Percentiles rank a stretch among this genome's conserved stretches.
Evolutionary conservation across 305 asterid species (phyloP).

Genomic region (Vinca major): DNA sequence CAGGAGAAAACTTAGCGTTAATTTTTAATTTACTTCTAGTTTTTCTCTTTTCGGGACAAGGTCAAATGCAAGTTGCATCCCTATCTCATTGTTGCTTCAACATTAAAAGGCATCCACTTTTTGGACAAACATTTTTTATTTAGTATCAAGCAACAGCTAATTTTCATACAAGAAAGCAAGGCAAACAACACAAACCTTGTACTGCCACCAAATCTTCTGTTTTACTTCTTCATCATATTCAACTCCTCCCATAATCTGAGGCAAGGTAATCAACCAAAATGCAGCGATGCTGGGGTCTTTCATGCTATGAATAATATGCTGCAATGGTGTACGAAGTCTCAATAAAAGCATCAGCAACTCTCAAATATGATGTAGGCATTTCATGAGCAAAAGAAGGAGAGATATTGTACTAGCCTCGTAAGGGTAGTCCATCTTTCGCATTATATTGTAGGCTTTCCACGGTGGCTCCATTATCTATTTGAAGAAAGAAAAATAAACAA

Average conservation of each 20-base stretch:
- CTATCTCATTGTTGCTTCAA: background rate
- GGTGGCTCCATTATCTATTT: slow-evolving; percentile 97
- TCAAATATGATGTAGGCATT: slow-evolving; percentile 1
- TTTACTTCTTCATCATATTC: slow-evolving; percentile 83
- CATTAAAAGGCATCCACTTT: background rate
- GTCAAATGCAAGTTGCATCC: background rate
- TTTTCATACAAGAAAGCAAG: background rate
- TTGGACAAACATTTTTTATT: background rate
- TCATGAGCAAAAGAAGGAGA: slow-evolving; percentile 10
- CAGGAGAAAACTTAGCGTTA: background rate
- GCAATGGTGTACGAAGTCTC: slow-evolving; percentile 28
- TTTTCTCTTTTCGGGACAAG: background rate
- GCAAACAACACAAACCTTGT: slow-evolving; percentile 44
- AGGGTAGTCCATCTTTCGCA: slow-evolving; percentile 95
- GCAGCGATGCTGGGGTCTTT: slow-evolving; percentile 97
- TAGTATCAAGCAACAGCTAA: background rate
- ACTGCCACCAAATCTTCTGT: slow-evolving; percentile 95
- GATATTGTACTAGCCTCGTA: slow-evolving; percentile 61
- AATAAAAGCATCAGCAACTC: slow-evolving; percentile 9
- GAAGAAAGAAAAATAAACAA: slow-evolving; percentile 5
- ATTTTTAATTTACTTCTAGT: background rate
- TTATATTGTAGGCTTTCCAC: slow-evolving; percentile 77
- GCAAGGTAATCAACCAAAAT: slow-evolving; percentile 90
- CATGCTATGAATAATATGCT: slow-evolving; percentile 91
- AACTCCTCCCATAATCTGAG: slow-evolving; percentile 86